phyloP scores from a whole-genome alignment of 345 rosid species.

The Hibiscus syriacus region DNA sequence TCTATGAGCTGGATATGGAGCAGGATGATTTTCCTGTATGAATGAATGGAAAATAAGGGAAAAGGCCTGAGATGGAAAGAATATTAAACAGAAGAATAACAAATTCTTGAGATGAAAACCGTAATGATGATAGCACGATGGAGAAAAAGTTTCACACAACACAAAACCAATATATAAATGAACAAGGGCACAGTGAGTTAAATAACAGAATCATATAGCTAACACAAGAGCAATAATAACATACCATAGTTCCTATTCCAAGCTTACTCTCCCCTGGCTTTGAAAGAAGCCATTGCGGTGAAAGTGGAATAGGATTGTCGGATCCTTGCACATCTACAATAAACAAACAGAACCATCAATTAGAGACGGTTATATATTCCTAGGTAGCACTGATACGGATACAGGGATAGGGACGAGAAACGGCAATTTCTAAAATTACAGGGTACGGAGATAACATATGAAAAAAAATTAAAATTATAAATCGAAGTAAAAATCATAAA shows the following conservation, averaged over 20 bases:
- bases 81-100: background rate
- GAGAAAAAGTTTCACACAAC: background rate
- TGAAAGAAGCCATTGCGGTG: conserved; percentile 97
- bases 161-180: background rate
- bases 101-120: background rate
- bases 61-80: background rate
- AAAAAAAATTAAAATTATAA: too few species aligned
- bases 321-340: conserved; percentile 71
- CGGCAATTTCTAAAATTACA: too few species aligned
- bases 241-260: conserved; percentile 70
- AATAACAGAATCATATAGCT: conserved; percentile 3
- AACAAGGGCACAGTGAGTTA: background rate
- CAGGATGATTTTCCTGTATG: conserved; percentile 51
- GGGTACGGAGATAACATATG: too few species aligned
- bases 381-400: too few species aligned
- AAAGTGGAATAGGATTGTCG: conserved; percentile 80
- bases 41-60: background rate
- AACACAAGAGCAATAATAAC: conserved; percentile 17
- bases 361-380: too few species aligned
- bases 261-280: conserved; percentile 77
- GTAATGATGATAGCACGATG: background rate
- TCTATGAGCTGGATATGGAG: conserved; percentile 29
- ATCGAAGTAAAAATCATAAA: too few species aligned
- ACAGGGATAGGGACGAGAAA: too few species aligned
- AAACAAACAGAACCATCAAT: conserved; percentile 16